Conservation (phyloP, 1,139 yeast genomes). For the Waltiozyma sp. region DNA sequence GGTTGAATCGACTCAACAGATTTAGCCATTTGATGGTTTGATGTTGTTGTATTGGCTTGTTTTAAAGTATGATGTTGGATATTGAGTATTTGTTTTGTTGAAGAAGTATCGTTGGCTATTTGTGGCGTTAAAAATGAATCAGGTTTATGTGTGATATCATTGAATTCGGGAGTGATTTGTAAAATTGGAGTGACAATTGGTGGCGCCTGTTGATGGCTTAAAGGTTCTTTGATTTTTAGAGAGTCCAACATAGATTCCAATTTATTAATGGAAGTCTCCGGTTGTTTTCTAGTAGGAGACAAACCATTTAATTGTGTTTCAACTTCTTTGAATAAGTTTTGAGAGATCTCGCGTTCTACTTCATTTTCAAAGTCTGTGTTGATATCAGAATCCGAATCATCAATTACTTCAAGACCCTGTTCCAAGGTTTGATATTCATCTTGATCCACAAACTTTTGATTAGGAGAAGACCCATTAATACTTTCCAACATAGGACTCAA, state of each 20-base stretch:
- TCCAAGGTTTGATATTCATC: not conserved
- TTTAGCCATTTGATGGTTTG: not conserved
- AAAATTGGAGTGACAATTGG: not conserved
- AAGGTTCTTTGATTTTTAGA: not conserved
- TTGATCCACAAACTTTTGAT: not conserved
- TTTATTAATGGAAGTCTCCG: not conserved
- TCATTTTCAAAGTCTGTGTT: not conserved
- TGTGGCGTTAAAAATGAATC: not conserved
- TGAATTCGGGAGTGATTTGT: not conserved
- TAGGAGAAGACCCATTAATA: not conserved
- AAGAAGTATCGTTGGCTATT: not conserved
- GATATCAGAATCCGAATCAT: not conserved
- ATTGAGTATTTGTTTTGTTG: not conserved
- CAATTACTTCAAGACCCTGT: not conserved
- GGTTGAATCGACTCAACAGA: not conserved
- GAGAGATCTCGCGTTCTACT: not conserved
- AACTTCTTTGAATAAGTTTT: conserved; percentile 6
- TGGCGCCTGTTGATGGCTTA: not conserved
- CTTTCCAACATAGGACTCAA: not conserved
- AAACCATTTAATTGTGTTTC: conserved; percentile 11
- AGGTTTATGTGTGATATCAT: not conserved
- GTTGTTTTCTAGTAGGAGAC: not conserved
- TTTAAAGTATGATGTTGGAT: not conserved
- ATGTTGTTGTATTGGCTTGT: not conserved
- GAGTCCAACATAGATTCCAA: not conserved